Percentiles rank a stretch among this genome's conserved stretches.
Conservation (phyloP, 495 filamentous ascomycete genomes). For the Penicillium psychrofluorescens region DNA sequence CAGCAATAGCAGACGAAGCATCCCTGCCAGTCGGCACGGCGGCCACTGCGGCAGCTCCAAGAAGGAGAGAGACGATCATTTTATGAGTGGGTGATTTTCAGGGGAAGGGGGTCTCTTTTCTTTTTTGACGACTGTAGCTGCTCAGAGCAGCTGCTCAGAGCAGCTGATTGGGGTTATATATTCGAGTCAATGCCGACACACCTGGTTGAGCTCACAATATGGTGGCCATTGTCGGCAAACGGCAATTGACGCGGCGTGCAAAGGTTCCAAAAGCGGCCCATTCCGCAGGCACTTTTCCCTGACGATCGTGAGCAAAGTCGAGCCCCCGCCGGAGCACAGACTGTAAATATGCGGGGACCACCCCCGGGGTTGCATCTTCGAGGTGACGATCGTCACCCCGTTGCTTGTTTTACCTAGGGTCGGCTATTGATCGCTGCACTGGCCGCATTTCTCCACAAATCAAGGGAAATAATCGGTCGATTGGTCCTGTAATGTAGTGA, state of each 20-base stretch:
- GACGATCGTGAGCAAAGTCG: no score
- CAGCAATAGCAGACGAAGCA: slow-evolving; percentile 3
- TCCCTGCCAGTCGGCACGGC: slow-evolving; percentile 6
- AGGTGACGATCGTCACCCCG: slow-evolving; percentile 10
- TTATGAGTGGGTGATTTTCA: neutral
- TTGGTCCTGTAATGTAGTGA: no score
- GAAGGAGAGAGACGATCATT: slow-evolving; percentile 7
- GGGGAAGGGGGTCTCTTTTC: slow-evolving; percentile 1
- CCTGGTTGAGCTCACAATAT: no score
- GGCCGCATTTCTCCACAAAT: no score
- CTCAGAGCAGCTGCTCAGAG: no score
- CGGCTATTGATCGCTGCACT: slow-evolving; percentile 11
- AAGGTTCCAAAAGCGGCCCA: no score
- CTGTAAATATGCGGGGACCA: slow-evolving; percentile 1
- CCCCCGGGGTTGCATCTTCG: slow-evolving; percentile 19
- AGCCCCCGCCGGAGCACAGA: neutral
- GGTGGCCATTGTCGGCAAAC: no score
- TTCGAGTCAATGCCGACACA: no score
- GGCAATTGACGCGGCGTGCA: no score
- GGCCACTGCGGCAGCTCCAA: slow-evolving; percentile 3
- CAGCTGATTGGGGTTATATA: no score
- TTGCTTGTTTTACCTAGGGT: neutral
- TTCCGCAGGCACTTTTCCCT: no score
- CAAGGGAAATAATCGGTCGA: no score
- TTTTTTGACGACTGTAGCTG: neutral